Conservation (phyloP, 176 grass and related monocot genomes). For the Oryza punctata region DNA sequence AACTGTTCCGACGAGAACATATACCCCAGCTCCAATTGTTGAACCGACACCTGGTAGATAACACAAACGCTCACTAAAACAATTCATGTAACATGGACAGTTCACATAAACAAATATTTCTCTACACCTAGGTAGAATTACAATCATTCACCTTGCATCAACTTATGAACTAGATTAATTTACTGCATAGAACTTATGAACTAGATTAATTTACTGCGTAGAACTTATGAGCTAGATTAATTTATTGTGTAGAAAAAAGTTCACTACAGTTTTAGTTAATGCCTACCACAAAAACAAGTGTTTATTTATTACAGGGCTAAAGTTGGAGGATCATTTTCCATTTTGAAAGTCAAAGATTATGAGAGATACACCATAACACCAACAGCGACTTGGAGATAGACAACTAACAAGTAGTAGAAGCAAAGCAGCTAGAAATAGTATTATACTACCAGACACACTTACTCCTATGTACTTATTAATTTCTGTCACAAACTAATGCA, state of each 20-base stretch:
- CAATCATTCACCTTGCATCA: constrained; percentile 12
- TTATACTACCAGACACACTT: neutral
- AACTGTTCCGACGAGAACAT: constrained; percentile 83
- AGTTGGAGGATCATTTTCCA: neutral
- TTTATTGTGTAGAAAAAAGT: neutral
- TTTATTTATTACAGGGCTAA: neutral
- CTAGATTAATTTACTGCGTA: neutral
- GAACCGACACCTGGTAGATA: constrained; percentile 67
- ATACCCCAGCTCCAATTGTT: constrained; percentile 81
- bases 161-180: neutral
- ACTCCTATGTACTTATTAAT: neutral
- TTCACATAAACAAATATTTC: neutral
- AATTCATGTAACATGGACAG: neutral
- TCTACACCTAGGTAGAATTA: neutral
- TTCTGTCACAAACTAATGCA: constrained; percentile 6
- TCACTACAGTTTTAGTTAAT: neutral
- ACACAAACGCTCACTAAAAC: neutral
- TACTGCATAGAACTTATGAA: neutral
- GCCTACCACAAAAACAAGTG: neutral
- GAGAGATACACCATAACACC: neutral
- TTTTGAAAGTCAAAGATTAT: neutral
- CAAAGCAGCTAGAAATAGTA: neutral
- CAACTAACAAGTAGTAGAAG: neutral
- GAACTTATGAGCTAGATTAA: neutral
- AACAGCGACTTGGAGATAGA: neutral